Conservation (phyloP, 345 rosid genomes). For the Eucalyptus virginea region DNA sequence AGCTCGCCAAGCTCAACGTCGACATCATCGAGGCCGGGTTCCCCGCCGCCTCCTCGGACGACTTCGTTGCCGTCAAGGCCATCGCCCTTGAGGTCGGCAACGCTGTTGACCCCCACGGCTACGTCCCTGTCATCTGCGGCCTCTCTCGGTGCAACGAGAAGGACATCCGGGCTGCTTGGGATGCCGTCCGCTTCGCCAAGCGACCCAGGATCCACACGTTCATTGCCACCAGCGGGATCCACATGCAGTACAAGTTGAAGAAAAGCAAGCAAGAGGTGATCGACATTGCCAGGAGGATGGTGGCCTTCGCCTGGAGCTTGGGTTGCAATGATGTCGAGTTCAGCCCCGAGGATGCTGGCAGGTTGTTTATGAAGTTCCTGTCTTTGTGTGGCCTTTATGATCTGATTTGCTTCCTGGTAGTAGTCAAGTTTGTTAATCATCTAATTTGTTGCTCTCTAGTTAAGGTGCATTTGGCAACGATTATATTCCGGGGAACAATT, state of each 20-base stretch:
- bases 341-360: conserved; percentile 93
- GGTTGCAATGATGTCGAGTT: conserved; percentile 90
- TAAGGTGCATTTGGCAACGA: neutral
- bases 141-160: conserved; percentile 74
- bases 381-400: neutral
- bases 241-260: conserved; percentile 68
- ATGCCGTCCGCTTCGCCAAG: conserved; percentile 69
- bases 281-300: conserved; percentile 72
- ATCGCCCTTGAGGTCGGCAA: conserved; percentile 76
- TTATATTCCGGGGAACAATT: no score
- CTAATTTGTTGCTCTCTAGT: neutral
- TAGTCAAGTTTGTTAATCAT: neutral
- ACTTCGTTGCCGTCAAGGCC: conserved; percentile 62
- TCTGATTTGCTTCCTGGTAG: neutral
- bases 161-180: conserved; percentile 77
- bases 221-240: conserved; percentile 80
- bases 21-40: conserved; percentile 92
- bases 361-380: conserved; percentile 9
- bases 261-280: conserved; percentile 68
- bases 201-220: conserved; percentile 75
- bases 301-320: conserved; percentile 60
- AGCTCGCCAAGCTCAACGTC: conserved; percentile 68
- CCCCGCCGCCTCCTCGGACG: conserved; percentile 75
- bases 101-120: conserved; percentile 37
- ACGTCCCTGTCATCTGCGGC: conserved; percentile 86